Evolutionary conservation across 306 rosid species (phyloP), one percentile per base, ranked within the genome.

Genomic region (Potentilla sterilis): DNA sequence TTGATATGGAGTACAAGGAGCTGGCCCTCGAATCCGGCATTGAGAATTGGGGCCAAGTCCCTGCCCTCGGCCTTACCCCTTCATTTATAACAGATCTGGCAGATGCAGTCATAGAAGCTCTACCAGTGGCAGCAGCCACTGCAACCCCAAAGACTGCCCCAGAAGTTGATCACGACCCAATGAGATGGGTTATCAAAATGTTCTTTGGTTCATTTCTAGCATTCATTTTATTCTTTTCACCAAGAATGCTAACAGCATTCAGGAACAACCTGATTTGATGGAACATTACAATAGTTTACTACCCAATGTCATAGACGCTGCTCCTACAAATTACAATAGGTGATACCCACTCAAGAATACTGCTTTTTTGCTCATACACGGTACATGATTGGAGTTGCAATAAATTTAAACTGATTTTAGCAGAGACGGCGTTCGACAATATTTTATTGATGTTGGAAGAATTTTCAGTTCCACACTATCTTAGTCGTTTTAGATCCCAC

Each of bases 31-130:
- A 96, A 80, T 96, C 99, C 41, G 99, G 99, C 54, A 72, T 96
- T 72, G 78, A 89, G 88, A 92, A 88, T 78, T 96, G 99, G 99
- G 98, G 87, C 22, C 97, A 98, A 70, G 99, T 96, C 72, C 99
- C 99, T 28, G 98, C 99, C n/a, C 98, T 96, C 21, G 92, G 93
- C 54, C 77, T 91, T 75, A 96, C 87, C 47, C 85, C 97, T 72
- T 85, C 99, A 28, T 28, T 28, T 28, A 28, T 28, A 28, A 28
- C 28, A 28, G 28, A 28, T 28, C 28, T 28, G 28, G 28, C 28
- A 28, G 28, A 28, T 28, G 28, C 28, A 28, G 28, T 28, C 28
- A 28, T 28, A 28, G 28, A 28, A 28, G 28, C 28, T 28, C 28
- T 28, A 28, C 28, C 28, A 28, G 28, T 28, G 28, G 28, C 28